Conservation (phyloP, 2,329 filamentous ascomycete species). For the Penicillium sp. region DNA sequence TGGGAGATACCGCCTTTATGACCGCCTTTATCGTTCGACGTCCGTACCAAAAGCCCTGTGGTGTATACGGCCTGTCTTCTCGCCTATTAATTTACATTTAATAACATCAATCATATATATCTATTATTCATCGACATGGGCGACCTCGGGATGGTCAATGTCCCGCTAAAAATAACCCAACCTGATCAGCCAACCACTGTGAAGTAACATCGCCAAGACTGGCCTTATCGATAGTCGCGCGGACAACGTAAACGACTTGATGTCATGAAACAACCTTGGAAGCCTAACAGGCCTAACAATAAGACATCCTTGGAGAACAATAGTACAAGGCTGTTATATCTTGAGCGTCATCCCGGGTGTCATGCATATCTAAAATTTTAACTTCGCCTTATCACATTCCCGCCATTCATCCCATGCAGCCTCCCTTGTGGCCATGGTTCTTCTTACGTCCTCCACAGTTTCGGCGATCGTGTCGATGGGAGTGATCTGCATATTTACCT, state of each 20-base stretch:
- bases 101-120: background rate
- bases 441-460: conserved; percentile 39
- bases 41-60: background rate
- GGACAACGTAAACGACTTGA: conserved; percentile 29
- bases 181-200: background rate
- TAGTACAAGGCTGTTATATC: background rate
- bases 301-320: background rate
- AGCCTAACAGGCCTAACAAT: background rate
- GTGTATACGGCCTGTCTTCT: background rate
- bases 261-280: conserved; percentile 15
- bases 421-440: conserved; percentile 33
- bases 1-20: background rate
- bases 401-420: conserved; percentile 12
- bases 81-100: too few species aligned
- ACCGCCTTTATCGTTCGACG: background rate
- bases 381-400: conserved; percentile 7
- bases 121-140: background rate
- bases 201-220: conserved; percentile 18
- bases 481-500: conserved; percentile 64
- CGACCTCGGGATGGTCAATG: background rate
- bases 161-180: background rate
- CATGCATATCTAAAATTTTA: conserved; percentile 12
- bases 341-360: background rate
- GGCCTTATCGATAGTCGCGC: conserved; percentile 35
- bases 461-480: conserved; percentile 38